phyloP scores from a whole-genome alignment of 2,329 filamentous ascomycete species.

The Diaporthe caulivora region DNA sequence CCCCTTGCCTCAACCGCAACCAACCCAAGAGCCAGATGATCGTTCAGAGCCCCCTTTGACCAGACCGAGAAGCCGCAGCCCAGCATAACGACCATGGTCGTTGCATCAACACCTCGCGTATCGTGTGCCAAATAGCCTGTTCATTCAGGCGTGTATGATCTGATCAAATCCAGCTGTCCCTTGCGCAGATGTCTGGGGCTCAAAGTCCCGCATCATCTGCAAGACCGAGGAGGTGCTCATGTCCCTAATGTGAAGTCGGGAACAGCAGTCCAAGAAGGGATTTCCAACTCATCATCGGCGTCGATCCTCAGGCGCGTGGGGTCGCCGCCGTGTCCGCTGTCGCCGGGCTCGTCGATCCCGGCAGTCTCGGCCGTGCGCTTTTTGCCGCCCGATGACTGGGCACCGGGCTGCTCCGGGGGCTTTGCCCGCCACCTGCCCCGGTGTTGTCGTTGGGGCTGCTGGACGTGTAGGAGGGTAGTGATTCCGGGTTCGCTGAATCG shows the following conservation, averaged over 20 bases:
- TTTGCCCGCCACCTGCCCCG: not conserved
- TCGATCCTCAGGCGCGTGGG: not conserved
- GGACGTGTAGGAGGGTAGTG: no score
- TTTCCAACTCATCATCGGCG: no score
- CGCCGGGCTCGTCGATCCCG: not conserved
- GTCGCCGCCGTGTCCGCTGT: not conserved
- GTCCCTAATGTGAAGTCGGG: not conserved
- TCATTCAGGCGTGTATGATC: not conserved
- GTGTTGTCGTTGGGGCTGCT: no score
- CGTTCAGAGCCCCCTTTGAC: not conserved
- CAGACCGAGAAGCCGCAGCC: not conserved
- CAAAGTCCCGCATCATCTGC: rapidly evolving
- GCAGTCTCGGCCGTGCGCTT: not conserved
- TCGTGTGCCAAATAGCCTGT: not conserved
- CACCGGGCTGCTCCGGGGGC: not conserved
- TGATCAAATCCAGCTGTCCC: not conserved
- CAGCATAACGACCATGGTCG: not conserved
- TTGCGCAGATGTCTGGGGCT: not conserved
- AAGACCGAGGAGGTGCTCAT: not conserved
- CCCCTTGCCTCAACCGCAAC: no score
- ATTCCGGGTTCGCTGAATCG: no score
- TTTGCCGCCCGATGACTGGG: not conserved
- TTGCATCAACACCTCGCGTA: not conserved
- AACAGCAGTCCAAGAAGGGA: no score
- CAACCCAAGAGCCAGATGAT: not conserved